Evolutionary conservation across 345 rosid genomes (phyloP).

Genomic region (Hibiscus trionum): DNA sequence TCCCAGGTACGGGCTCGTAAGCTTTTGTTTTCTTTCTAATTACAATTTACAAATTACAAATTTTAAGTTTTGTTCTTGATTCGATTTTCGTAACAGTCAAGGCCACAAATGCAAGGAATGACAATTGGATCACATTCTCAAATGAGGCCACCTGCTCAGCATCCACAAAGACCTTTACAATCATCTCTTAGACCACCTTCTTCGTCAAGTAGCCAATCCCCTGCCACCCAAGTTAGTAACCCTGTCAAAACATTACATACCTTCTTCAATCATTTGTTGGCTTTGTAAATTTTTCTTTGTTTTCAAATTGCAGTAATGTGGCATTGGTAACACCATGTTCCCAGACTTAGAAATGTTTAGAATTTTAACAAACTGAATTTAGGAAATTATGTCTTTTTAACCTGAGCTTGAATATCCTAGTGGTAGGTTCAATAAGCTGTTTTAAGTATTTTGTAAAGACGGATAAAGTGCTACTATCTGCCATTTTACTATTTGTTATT

Average conservation of each 20-base stretch:
- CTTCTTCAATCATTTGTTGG: background rate
- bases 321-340: background rate
- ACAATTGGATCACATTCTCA: conserved; percentile 59
- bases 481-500: too few species aligned
- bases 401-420: background rate
- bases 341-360: background rate
- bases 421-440: background rate
- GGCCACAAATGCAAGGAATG: conserved; percentile 48
- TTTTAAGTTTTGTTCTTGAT: conserved; percentile 1
- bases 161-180: conserved; percentile 66
- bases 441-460: background rate
- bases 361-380: background rate
- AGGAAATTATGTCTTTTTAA: background rate
- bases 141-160: conserved; percentile 56
- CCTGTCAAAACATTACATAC: background rate
- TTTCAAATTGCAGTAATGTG: background rate
- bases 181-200: conserved; percentile 52
- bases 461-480: background rate
- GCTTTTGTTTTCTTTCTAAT: background rate
- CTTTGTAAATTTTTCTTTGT: background rate
- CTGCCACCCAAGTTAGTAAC: conserved; percentile 53
- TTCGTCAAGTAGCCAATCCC: conserved; percentile 46
- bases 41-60: background rate
- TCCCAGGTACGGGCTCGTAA: conserved; percentile 39
- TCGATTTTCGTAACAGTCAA: conserved; percentile 29